Evolutionary conservation across 192 early-diverging fungal genomes (phyloP).

Genomic region (Rhizophlyctis rosea): DNA sequence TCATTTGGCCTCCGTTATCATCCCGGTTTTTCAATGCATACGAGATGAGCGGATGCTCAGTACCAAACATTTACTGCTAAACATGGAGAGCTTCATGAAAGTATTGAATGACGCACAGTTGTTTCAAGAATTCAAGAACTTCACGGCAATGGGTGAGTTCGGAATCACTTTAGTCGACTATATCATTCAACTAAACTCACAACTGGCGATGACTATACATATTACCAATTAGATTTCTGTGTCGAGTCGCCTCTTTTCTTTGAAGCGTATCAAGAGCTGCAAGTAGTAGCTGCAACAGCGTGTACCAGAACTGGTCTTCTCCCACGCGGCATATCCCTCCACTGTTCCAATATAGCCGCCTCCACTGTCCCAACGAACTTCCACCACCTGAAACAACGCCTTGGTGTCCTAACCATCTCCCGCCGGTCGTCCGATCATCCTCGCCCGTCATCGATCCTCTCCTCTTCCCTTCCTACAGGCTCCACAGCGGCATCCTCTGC

Average conservation of each 20-base stretch:
- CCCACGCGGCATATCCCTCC: constrained; percentile 11
- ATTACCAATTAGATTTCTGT: constrained; percentile 17
- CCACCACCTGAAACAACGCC: not conserved
- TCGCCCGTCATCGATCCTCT: too few relatives aligned
- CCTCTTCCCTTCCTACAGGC: not conserved
- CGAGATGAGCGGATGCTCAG: constrained; percentile 5
- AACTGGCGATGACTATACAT: too few relatives aligned
- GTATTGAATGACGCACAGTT: constrained; percentile 15
- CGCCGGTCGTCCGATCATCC: not conserved
- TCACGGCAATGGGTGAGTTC: constrained; percentile 14
- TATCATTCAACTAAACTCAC: too few relatives aligned
- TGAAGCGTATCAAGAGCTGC: constrained; percentile 28
- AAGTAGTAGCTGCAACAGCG: constrained; percentile 17
- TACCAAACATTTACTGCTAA: constrained; percentile 10
- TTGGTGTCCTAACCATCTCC: not conserved
- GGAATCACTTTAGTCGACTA: too few relatives aligned
- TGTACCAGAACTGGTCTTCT: constrained; percentile 4
- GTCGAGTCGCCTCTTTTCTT: constrained; percentile 26
- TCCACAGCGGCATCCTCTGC: not conserved
- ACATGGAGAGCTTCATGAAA: constrained; percentile 21
- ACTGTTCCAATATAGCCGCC: constrained; percentile 14
- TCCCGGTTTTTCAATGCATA: constrained; percentile 8
- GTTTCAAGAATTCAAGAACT: constrained; percentile 23
- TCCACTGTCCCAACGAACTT: constrained; percentile 7
- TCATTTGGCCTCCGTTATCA: constrained; percentile 10